Conservation (phyloP, 768 basidiomycete genomes). For the Amanita muscaria region DNA sequence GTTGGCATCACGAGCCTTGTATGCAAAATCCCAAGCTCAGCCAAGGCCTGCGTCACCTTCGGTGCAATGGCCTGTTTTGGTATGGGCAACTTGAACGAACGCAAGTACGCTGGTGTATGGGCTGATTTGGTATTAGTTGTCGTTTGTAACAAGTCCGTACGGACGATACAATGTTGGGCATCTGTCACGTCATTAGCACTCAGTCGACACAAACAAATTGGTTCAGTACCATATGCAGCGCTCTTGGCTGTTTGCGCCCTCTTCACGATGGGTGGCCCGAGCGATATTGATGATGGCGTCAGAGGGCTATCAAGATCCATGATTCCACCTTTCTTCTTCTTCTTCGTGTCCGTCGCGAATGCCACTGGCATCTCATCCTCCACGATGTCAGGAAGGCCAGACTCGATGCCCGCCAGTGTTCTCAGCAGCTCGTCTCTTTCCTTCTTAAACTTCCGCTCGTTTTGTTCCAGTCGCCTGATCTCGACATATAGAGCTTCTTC, state of each 20-base stretch:
- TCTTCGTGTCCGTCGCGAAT: conserved; percentile 44
- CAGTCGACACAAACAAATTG: background rate
- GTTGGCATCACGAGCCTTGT: conserved; percentile 92
- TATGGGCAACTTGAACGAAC: conserved; percentile 76
- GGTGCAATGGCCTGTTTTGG: conserved; percentile 69
- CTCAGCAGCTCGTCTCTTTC: conserved; percentile 85
- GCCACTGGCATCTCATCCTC: conserved; percentile 54
- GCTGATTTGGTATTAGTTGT: conserved; percentile 63
- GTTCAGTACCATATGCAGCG: conserved; percentile 45
- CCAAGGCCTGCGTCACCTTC: conserved; percentile 68
- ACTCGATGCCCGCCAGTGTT: conserved; percentile 78
- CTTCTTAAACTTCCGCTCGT: conserved; percentile 76
- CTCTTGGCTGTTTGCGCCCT: conserved; percentile 44
- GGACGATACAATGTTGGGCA: conserved; percentile 62
- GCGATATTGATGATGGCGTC: conserved; percentile 31
- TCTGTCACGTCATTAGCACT: conserved; percentile 30
- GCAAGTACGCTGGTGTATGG: conserved; percentile 73
- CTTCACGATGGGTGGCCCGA: conserved; percentile 27
- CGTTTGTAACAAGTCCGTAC: conserved; percentile 47
- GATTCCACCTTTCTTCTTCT: conserved; percentile 44
- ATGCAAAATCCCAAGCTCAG: conserved; percentile 67
- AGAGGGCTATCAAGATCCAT: conserved; percentile 40
- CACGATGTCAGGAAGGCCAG: conserved; percentile 67
- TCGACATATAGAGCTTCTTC: conserved; percentile 94
- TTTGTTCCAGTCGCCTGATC: conserved; percentile 91